Percentiles rank a stretch among this genome's conserved stretches.
Conservation (phyloP, 2,329 filamentous ascomycete genomes). For the Parastagonospora avenae region DNA sequence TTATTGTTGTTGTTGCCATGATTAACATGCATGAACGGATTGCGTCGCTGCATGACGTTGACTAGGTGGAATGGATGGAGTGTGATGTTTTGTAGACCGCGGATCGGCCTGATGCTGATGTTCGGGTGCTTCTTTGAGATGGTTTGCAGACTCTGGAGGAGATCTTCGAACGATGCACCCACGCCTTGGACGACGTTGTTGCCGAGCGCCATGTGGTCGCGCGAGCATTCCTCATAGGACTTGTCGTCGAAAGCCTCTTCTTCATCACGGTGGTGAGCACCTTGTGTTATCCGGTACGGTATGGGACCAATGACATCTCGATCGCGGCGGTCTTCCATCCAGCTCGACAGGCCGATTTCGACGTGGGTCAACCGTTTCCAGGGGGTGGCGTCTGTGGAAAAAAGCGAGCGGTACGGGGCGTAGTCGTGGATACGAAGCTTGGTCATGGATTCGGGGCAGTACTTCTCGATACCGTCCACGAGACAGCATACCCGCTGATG, state of each 20-base stretch:
- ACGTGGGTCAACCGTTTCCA: conserved; percentile 39
- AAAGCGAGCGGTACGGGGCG: conserved; percentile 41
- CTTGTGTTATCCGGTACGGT: conserved; percentile 40
- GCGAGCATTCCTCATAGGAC: conserved; percentile 36
- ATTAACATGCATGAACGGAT: conserved; percentile 23
- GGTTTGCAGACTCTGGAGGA: conserved; percentile 37
- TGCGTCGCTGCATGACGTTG: conserved; percentile 38
- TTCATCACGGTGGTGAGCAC: conserved; percentile 41
- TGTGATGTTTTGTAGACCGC: conserved; percentile 32
- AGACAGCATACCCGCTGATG: conserved; percentile 45
- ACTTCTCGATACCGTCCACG: conserved; percentile 36
- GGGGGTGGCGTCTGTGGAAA: conserved; percentile 38
- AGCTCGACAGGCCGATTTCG: conserved; percentile 39
- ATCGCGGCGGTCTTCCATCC: conserved; percentile 44
- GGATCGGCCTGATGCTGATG: conserved; percentile 40
- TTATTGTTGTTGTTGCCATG: too few relatives aligned
- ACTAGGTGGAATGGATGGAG: conserved; percentile 44
- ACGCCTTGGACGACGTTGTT: conserved; percentile 42
- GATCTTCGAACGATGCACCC: conserved; percentile 38
- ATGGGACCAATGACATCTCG: conserved; percentile 40
- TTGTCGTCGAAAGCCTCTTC: conserved; percentile 45
- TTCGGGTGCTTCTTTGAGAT: conserved; percentile 38
- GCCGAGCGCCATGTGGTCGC: conserved; percentile 42
- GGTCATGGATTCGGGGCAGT: conserved; percentile 38
- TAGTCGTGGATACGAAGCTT: conserved; percentile 44